A percentile compares a stretch with the other conserved stretches of the same genome.
Conservation (phyloP, 2,329 filamentous ascomycete genomes). For the Aurifilum marmelostoma region DNA sequence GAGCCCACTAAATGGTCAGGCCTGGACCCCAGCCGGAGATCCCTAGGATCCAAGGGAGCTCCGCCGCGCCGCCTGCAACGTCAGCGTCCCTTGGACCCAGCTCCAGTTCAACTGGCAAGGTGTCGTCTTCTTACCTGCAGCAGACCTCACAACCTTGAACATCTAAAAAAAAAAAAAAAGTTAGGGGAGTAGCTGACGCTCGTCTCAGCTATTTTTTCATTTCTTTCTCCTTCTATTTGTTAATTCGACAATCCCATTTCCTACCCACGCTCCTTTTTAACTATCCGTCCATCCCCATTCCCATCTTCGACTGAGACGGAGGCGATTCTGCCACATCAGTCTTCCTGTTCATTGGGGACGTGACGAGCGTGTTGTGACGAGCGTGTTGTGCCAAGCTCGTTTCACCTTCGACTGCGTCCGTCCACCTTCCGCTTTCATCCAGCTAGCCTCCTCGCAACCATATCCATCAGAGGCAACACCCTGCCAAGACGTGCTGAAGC, state of each 20-base stretch:
- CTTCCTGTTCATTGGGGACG: not conserved
- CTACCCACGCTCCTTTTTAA: conserved; percentile 12
- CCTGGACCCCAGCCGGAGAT: not conserved
- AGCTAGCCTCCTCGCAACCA: conserved; percentile 10
- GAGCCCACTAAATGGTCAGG: not conserved
- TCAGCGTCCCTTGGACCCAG: conserved; percentile 7
- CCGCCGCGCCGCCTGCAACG: conserved; percentile 12
- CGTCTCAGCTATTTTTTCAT: conserved; percentile 14
- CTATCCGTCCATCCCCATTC: not conserved
- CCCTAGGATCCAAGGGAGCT: conserved; percentile 14
- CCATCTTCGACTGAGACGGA: not conserved
- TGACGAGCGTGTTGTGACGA: conserved; percentile 5
- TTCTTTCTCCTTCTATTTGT: not conserved
- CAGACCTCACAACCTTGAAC: not conserved
- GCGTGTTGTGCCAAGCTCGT: not conserved
- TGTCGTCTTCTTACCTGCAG: conserved; percentile 14
- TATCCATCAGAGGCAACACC: not conserved
- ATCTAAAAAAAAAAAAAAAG: not conserved
- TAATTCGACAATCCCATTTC: conserved; percentile 8
- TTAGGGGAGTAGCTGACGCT: not conserved
- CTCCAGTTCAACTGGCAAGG: conserved; percentile 15
- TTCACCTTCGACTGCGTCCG: conserved; percentile 10
- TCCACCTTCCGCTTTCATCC: conserved; percentile 27
- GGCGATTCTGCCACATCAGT: not conserved
- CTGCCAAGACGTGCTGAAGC: not conserved